These are phyloP conservation scores for Jatropha curcas DNA, from an alignment of 345 rosid genomes.

Conservation along the genomic window DNA sequence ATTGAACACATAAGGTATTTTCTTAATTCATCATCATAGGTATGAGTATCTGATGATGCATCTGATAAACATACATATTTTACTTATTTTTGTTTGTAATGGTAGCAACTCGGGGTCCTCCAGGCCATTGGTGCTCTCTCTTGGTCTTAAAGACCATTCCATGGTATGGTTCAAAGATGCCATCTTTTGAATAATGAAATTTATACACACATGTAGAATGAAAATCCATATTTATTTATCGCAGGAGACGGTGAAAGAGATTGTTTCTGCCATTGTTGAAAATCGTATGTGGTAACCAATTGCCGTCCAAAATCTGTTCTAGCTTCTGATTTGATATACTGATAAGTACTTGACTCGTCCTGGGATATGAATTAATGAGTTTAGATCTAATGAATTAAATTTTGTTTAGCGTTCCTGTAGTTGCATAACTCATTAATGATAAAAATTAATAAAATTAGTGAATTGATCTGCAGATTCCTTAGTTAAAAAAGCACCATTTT, in stretches of 20 bases:
- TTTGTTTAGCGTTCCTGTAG: no score
- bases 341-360: no score
- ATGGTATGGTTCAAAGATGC: constrained; percentile 37
- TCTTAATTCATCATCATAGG: neutral
- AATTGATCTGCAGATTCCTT: no score
- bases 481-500: no score
- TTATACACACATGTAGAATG: neutral
- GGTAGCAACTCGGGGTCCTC: constrained; percentile 57
- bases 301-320: no score
- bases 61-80: no score
- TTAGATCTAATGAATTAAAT: no score
- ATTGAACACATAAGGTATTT: constrained; percentile 80
- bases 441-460: no score
- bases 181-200: neutral
- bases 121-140: constrained; percentile 71
- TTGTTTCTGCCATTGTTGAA: constrained; percentile 63
- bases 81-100: constrained; percentile 8
- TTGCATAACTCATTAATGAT: no score
- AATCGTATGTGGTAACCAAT: constrained; percentile 65
- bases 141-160: constrained; percentile 91
- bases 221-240: neutral
- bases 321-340: no score
- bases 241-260: constrained; percentile 80
- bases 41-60: no score
- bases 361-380: no score